Evolutionary conservation across 106 monocot species (phyloP).

Genomic region (Dactylorhiza incarnata): DNA sequence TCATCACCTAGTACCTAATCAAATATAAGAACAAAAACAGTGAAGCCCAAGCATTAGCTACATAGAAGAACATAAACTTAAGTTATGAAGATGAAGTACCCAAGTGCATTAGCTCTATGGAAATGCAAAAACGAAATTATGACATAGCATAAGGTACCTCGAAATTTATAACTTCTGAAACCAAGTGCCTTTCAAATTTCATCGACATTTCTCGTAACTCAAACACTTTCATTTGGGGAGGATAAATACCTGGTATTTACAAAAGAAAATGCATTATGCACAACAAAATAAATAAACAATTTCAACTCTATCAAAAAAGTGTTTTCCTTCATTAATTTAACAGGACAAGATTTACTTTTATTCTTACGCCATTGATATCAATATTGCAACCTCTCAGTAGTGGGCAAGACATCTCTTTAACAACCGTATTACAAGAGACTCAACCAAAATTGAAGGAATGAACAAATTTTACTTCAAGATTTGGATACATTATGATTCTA

Average conservation of each 20-base stretch:
- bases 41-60: background rate
- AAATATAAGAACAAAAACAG: slow-evolving; percentile 6
- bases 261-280: background rate
- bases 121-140: background rate
- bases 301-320: background rate
- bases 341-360: no score
- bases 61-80: background rate
- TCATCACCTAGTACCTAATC: slow-evolving; percentile 58
- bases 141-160: slow-evolving; percentile 39
- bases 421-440: background rate
- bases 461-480: background rate
- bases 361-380: no score
- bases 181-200: slow-evolving; percentile 93
- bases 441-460: background rate
- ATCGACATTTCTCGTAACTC: slow-evolving; percentile 65
- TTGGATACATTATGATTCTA: background rate
- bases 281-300: background rate
- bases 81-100: background rate
- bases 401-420: background rate
- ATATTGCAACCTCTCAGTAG: no score
- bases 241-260: slow-evolving; percentile 66
- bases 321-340: no score
- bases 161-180: slow-evolving; percentile 91
- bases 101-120: no score
- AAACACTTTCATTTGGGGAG: slow-evolving; percentile 94